A percentile compares a stretch with the other conserved stretches of the same genome.
Conservation (phyloP, 352 stramenopile genomes). For the Globisporangium apiculatum region DNA sequence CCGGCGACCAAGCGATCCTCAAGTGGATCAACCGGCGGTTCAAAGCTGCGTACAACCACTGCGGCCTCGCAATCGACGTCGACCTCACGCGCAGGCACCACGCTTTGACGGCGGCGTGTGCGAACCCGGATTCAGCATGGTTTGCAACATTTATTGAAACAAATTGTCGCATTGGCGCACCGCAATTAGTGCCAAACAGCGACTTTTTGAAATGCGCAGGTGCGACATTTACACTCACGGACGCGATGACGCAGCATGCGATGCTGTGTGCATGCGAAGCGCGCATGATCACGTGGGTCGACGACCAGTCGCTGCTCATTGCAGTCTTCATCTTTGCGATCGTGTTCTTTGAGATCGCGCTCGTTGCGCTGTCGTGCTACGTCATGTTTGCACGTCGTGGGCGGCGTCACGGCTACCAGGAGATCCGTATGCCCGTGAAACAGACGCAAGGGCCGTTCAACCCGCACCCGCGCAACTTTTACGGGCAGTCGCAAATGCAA, state of each 20-base stretch:
- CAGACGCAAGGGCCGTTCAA: slow-evolving; percentile 64
- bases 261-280: slow-evolving; percentile 81
- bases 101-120: slow-evolving; percentile 42
- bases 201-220: slow-evolving; percentile 68
- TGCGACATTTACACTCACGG: slow-evolving; percentile 47
- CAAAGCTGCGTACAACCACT: slow-evolving; percentile 67
- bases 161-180: slow-evolving; percentile 58
- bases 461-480: slow-evolving; percentile 73
- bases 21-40: slow-evolving; percentile 76
- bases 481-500: slow-evolving; percentile 17
- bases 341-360: slow-evolving; percentile 71
- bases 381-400: slow-evolving; percentile 68
- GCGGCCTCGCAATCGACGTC: slow-evolving; percentile 59
- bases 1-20: slow-evolving; percentile 55
- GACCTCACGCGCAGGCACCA: slow-evolving; percentile 35
- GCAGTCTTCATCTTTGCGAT: slow-evolving; percentile 76
- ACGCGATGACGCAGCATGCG: slow-evolving; percentile 65
- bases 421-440: slow-evolving; percentile 81
- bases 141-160: slow-evolving; percentile 66
- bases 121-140: slow-evolving; percentile 53
- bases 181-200: slow-evolving; percentile 44
- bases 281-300: slow-evolving; percentile 71
- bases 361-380: slow-evolving; percentile 78
- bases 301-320: slow-evolving; percentile 73
- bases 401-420: slow-evolving; percentile 67